Base-by-base conservation (phyloP, 2,329 filamentous ascomycete species). In the Hymenoscyphus salicellus region DNA sequence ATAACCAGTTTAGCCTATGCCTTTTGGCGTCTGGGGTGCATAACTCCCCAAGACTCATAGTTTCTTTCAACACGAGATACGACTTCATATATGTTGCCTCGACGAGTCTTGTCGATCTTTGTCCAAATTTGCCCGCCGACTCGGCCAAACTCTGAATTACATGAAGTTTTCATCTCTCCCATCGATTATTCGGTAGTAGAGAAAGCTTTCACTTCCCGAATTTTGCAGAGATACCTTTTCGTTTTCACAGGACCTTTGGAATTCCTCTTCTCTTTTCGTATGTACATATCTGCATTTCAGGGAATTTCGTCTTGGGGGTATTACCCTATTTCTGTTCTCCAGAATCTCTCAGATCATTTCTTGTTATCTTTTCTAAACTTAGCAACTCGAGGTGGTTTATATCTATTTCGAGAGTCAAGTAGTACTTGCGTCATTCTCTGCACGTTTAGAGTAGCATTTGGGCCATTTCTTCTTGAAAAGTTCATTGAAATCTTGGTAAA, bases 1-100 rank as follows among this genome's bases (percentile, higher is more conserved):
- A 52, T 52, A 52, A 52, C 46, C 46, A 52, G 20, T 26, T 52
- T 52, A 52, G 46, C 46, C 46, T 52, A 14, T 52, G 46, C 46
- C 11, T 23, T 52, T 52, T 52, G 46, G 46, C n/a, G 46, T 52
- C 46, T 52, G 46, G 46, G 46, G 46, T 52, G 46, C 46, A 52
- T 52, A 52, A 26, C 20, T 14, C 20, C 16, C 46, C 46, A 52
- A 14, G 23, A 23, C 46, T 23, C 46, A 52, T 2, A 14, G 20
- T 52, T 23, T 52, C 8, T 23, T 8, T 14, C 10, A 52, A 52
- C 20, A 14, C n/a, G 46, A 52, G 20, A 52, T 52, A 52, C 46
- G 20, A 52, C 46, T 52, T 52, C 46, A 52, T 52, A 26, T 52
- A 52, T 26, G n/a, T 52, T 52, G 20, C 46, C 20, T 26, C 11